These are phyloP conservation scores for Escovopsis weberi DNA, from an alignment of 2,329 filamentous ascomycete species.

Conservation along the genomic window DNA sequence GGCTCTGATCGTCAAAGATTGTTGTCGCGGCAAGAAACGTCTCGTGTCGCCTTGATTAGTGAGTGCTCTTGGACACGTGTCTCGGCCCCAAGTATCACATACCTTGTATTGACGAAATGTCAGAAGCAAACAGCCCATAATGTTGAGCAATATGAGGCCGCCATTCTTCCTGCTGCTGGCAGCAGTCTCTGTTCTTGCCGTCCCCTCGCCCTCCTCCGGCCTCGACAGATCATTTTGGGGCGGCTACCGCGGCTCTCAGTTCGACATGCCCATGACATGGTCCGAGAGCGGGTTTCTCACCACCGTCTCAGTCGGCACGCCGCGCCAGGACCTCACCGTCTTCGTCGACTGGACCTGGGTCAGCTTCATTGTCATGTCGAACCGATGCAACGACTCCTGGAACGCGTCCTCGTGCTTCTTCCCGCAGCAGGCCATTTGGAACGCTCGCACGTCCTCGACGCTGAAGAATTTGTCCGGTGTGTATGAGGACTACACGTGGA, in stretches of 20 bases:
- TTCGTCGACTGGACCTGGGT: constrained; percentile 12
- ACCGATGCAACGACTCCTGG: constrained; percentile 6
- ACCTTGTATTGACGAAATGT: too few relatives aligned
- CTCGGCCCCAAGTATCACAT: too few relatives aligned
- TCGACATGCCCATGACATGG: constrained; percentile 7
- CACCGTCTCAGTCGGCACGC: constrained; percentile 5
- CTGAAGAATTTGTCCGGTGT: constrained; percentile 5
- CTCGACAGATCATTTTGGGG: background rate
- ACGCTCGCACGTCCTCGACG: constrained; percentile 6
- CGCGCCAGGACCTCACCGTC: constrained; percentile 5
- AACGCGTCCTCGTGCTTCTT: constrained; percentile 6
- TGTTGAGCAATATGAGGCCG: too few relatives aligned
- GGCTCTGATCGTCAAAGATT: background rate
- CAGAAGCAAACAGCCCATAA: too few relatives aligned
- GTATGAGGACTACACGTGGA: constrained; percentile 7
- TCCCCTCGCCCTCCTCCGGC: background rate
- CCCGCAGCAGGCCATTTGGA: constrained; percentile 4
- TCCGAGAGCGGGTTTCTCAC: constrained; percentile 6
- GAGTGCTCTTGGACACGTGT: too few relatives aligned
- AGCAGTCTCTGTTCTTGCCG: background rate
- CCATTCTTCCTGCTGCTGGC: background rate
- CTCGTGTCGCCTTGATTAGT: too few relatives aligned
- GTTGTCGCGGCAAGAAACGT: too few relatives aligned
- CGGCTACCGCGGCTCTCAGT: background rate
- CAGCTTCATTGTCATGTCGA: constrained; percentile 7